Conservation (phyloP, 345 rosid genomes). For the Arabidopsis thaliana region TAIR10.1 NC_003076.8:21230001-21230500, state of each 20-base stretch:
- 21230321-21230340: constrained; percentile 28
- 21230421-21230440: constrained; percentile 16
- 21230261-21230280: constrained; percentile 16
- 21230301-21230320: neutral
- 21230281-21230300: constrained; percentile 22
- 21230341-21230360: constrained; percentile 58
- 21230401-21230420: constrained; percentile 58
- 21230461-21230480: neutral
- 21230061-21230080: constrained; percentile 79
- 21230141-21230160: constrained; percentile 16
- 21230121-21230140: constrained; percentile 37
- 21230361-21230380: constrained; percentile 81
- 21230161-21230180: constrained; percentile 30
- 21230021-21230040: constrained; percentile 88
- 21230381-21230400: constrained; percentile 57
- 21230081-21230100: constrained; percentile 79
- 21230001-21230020: constrained; percentile 91
- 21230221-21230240: constrained; percentile 20
- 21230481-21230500: constrained; percentile 64
- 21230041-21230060: constrained; percentile 97
- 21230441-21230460: constrained; percentile 3
- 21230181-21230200: constrained; percentile 29
- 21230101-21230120: constrained; percentile 51
- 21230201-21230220: constrained; percentile 30
- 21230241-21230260: constrained; percentile 20